These are phyloP conservation scores for Cicer cuneatum DNA, from an alignment of 306 rosid genomes.

Conservation along the genomic window DNA sequence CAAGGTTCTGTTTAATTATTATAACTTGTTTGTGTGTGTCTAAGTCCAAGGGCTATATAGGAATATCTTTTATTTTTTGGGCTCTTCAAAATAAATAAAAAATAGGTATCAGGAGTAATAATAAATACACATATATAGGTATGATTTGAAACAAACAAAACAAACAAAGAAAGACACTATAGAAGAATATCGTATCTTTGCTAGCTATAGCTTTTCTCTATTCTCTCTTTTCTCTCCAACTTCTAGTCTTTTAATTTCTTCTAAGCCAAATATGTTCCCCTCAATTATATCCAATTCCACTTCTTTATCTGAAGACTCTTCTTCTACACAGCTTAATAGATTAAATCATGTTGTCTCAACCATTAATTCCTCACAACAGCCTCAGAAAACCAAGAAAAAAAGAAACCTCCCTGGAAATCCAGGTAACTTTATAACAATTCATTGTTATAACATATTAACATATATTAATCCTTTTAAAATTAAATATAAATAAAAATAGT, in stretches of 20 bases:
- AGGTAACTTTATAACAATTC: constrained; percentile 46
- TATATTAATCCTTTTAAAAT: too few species aligned
- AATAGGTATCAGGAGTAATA: constrained; percentile 31
- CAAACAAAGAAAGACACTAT: constrained; percentile 38
- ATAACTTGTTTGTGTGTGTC: constrained; percentile 33
- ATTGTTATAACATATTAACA: too few species aligned
- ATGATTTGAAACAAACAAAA: constrained; percentile 40
- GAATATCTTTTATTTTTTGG: constrained; percentile 33
- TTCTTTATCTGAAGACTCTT: constrained; percentile 75
- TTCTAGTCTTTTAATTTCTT: constrained; percentile 70
- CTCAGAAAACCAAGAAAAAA: constrained; percentile 71
- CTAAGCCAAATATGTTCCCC: constrained; percentile 66
- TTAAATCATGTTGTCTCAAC: constrained; percentile 54
- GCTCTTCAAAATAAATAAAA: constrained; percentile 27
- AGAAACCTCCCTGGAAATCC: constrained; percentile 94
- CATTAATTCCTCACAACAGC: constrained; percentile 46
- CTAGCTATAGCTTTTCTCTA: constrained; percentile 16
- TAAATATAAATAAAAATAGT: too few species aligned
- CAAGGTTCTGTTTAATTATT: constrained; percentile 45
- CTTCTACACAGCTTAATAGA: constrained; percentile 40
- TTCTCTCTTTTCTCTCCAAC: constrained; percentile 36
- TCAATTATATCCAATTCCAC: constrained; percentile 76
- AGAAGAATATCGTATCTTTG: constrained; percentile 51
- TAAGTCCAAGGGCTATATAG: constrained; percentile 38
- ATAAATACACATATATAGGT: constrained; percentile 31